These are phyloP conservation scores for Rhodotorula paludigena DNA, from an alignment of 768 basidiomycete species.

Conservation along the genomic window DNA sequence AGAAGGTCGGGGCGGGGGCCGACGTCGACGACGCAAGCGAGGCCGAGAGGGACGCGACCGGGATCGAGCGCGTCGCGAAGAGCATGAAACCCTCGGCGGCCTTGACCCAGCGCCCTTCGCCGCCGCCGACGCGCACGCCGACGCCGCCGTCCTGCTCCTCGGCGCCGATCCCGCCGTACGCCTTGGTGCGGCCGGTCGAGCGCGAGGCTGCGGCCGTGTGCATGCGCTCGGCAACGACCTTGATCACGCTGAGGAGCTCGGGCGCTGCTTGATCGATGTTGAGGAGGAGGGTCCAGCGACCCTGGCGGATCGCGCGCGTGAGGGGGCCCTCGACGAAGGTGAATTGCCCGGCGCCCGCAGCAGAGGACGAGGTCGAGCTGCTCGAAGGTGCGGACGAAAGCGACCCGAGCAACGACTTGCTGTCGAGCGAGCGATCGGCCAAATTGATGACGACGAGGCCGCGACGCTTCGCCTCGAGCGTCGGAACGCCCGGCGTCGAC, in stretches of 20 bases:
- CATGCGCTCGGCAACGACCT: constrained; percentile 69
- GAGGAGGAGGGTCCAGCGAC: constrained; percentile 86
- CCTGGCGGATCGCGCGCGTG: constrained; percentile 79
- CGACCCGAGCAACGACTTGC: constrained; percentile 84
- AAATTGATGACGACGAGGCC: constrained; percentile 75
- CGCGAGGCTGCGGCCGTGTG: constrained; percentile 2
- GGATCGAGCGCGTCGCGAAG: constrained; percentile 77
- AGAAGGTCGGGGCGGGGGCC: constrained; percentile 62
- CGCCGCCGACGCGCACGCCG: constrained; percentile 60
- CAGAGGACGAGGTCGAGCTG: constrained; percentile 3
- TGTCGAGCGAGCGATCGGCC: constrained; percentile 90
- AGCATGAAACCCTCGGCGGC: constrained; percentile 76
- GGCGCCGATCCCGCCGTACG: constrained; percentile 62
- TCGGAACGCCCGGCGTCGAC: constrained; percentile 48
- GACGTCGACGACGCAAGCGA: constrained; percentile 10
- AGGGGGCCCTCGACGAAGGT: constrained; percentile 95
- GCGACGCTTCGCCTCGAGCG: constrained; percentile 21
- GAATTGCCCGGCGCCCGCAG: constrained; percentile 72
- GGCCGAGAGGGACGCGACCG: constrained; percentile 22
- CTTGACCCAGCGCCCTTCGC: constrained; percentile 62
- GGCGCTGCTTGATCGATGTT: constrained; percentile 84
- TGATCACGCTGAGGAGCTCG: constrained; percentile 81
- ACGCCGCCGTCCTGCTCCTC: constrained; percentile 51
- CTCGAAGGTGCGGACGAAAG: constrained; percentile 71
- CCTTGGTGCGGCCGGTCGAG: constrained; percentile 29